Base-by-base conservation (phyloP, 176 grass and related monocot species). In the Juncus effusus region DNA sequence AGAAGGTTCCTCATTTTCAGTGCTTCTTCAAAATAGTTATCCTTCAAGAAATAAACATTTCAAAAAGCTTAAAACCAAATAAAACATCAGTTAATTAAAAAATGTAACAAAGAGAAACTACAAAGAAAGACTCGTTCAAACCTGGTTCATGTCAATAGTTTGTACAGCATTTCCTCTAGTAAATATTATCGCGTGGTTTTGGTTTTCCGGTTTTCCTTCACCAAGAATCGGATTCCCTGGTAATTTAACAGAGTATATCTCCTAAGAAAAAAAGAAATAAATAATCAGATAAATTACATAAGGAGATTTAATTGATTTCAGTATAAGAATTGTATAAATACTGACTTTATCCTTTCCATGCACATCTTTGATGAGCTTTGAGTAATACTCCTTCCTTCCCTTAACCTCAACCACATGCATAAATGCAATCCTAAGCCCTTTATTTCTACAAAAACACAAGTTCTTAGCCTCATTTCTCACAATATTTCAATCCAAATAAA, bases 111-210 rank as follows among this genome's bases (percentile, higher is more conserved):
- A 28, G 19, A 28, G 19, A 28, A 28, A 28, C 19, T 28, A 28
- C 19, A 28, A 28, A 28, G 19, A 28, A 28, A 28, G 19, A 28
- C 19, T 28, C 19, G 1, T 28, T 28, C 19, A 28, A 73, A 96
- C 93, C 93, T 97, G 93, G 81, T 97, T 97, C 93, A 97, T 97
- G 77, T 97, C 93, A 2, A 97, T 97, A 8, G 93, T 89, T 62
- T 97, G 93, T 65, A 97, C 37, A 45, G 93, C 93, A 70, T 97
- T 85, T 51, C 93, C 93, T 57, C 88, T 77, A 57, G 93, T 97
- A 41, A 97, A 97, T 68, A 97, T 71, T 83, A 97, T 92, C 64
- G 93, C 93, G 83, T 97, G 93, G 60, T 97, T 97, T 66, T 97
- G 93, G 56, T 97, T 97, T 74, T 97, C 93, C 61, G 93, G 93